Conservation (phyloP, 345 rosid species). For the Acer campestre region DNA sequence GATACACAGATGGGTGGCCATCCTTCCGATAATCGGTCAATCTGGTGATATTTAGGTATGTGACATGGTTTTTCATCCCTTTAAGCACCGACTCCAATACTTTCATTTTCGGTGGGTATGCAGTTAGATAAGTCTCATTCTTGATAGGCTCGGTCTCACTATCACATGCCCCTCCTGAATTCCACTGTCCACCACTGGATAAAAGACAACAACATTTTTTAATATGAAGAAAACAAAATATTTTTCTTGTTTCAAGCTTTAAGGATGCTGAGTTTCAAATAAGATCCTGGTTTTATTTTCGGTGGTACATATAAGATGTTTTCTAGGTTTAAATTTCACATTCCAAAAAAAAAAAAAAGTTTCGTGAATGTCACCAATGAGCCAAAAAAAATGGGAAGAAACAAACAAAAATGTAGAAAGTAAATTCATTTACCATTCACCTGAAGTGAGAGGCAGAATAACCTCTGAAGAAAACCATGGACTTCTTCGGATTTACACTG, state of each 20-base stretch:
- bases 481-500: conserved; percentile 58
- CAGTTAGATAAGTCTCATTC: conserved; percentile 64
- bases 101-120: conserved; percentile 78
- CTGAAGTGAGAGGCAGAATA: conserved; percentile 96
- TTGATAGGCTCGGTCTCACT: conserved; percentile 83
- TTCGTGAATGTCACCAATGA: neutral
- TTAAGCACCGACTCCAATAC: conserved; percentile 72
- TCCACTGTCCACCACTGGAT: conserved; percentile 97
- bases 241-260: neutral
- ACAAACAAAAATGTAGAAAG: neutral
- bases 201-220: neutral
- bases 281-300: neutral
- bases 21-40: conserved; percentile 91
- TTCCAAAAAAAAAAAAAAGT: neutral
- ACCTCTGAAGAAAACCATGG: conserved; percentile 86
- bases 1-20: conserved; percentile 89
- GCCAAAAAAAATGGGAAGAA: neutral
- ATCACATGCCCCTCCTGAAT: conserved; percentile 92
- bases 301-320: neutral
- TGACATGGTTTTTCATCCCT: conserved; percentile 79
- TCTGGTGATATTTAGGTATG: conserved; percentile 79
- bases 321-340: neutral
- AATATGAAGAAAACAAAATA: neutral
- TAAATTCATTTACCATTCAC: conserved; percentile 31
- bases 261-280: neutral